Base-by-base conservation (phyloP, 2,329 filamentous ascomycete genomes). In the Xylariaceae sp. region DNA sequence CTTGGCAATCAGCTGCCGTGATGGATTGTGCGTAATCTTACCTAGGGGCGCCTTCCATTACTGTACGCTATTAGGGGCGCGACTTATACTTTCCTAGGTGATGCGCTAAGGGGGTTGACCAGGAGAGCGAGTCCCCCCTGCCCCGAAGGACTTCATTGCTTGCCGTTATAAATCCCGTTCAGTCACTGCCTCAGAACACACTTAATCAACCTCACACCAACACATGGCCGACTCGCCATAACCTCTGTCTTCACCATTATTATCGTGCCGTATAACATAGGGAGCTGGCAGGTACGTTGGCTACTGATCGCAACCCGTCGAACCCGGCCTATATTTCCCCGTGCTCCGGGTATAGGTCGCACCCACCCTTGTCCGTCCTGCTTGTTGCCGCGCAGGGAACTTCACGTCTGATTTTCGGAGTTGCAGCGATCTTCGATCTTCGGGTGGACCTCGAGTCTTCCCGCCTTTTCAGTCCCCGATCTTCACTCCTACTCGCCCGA, bases 251-350 rank as follows among this genome's bases (percentile, higher is more conserved):
- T 42, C 44, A 52, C 53, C 55, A 35, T 51, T 42, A 44, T 39
- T 58, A 44, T 35, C 34, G 59, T 51, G 37, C 53, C 23, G 53
- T 42, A 55, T 59, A 49, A 48, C 35, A 47, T 52, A 58, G 18
- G 47, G 55, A 55, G 42, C 52, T 56, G 18, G 18, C 15, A 39
- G 37, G 50, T 44, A 54, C 39, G 15, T 18, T 23, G 39, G 53
- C 30, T 58, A 55, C 48, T 48, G 39, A 39, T 49, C 39, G 39
- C 47, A 4, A 58, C 52, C 55, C 42, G 56, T 53, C 51, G 35
- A 30, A 48, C 55, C 47, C n/a, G 37, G 39, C 34, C 49, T 39
- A 53, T 35, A 7, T 7, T 54, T 15, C n/a, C 42, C 35, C 59
- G 18, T 54, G 50, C 35, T 39, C 37, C 37, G 8, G 37, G 47